These are phyloP conservation scores for Arthroderma uncinatum DNA, from an alignment of 2,329 filamentous ascomycete species.

Conservation along the genomic window DNA sequence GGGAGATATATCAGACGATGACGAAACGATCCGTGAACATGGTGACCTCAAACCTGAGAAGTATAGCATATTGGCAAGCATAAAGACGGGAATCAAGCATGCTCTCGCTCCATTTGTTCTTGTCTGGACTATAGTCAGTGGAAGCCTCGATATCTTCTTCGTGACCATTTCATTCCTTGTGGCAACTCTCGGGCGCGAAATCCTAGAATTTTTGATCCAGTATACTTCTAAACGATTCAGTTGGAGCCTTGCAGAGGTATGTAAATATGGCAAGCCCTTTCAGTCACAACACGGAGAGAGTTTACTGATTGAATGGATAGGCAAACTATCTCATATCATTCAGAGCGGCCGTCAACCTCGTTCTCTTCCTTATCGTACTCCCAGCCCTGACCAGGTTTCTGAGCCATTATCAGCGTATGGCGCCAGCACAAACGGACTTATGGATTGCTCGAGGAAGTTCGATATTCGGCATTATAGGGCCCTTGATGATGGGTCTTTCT, in stretches of 20 bases:
- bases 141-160: not conserved
- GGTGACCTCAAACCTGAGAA: not conserved
- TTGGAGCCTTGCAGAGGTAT: conserved; percentile 6
- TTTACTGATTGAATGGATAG: not conserved
- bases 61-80: not conserved
- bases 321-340: conserved; percentile 6
- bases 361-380: not conserved
- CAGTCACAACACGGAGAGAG: too few relatives aligned
- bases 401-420: not conserved
- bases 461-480: conserved; percentile 2
- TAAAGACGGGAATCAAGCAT: not conserved
- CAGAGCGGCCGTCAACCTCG: not conserved
- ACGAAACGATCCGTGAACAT: not conserved
- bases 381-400: not conserved
- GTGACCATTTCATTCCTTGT: not conserved
- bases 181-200: not conserved
- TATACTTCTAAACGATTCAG: conserved; percentile 6
- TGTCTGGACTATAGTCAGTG: not conserved
- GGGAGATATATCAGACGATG: not conserved
- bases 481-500: conserved; percentile 5
- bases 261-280: not conserved
- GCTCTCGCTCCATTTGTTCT: not conserved
- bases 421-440: not conserved
- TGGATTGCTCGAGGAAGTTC: conserved; percentile 8
- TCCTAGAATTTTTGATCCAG: conserved; percentile 5